These are phyloP conservation scores for Blastobotrys arbuscula DNA, from an alignment of 1,139 yeast species.

Conservation along the genomic window DNA sequence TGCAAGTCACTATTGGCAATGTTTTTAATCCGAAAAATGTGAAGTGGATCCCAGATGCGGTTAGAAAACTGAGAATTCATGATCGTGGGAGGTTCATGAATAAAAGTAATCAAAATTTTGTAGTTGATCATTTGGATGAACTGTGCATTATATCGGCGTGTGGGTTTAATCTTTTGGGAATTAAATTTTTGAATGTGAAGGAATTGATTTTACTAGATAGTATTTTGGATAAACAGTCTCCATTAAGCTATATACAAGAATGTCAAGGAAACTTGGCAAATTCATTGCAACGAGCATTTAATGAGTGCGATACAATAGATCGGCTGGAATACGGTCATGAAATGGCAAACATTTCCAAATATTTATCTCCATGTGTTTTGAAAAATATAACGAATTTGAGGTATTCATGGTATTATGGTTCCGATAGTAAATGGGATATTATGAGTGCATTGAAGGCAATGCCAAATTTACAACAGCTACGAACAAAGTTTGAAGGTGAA, in stretches of 20 bases:
- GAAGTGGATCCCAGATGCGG: slow-evolving; percentile 8
- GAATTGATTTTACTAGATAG: not conserved
- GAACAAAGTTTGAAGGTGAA: slow-evolving; percentile 1
- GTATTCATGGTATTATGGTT: slow-evolving; percentile 4
- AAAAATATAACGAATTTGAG: not conserved
- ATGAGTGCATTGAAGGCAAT: not conserved
- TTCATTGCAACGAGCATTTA: not conserved
- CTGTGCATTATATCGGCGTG: not conserved
- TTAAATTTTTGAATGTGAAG: slow-evolving; percentile 6
- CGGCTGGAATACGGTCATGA: slow-evolving; percentile 1
- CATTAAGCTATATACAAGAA: not conserved
- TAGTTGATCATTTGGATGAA: not conserved
- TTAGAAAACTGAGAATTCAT: slow-evolving; percentile 1
- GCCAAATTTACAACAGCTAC: not conserved
- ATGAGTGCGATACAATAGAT: not conserved
- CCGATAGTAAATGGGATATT: not conserved
- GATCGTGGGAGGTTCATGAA: not conserved
- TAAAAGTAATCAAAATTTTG: not conserved
- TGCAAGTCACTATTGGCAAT: not conserved
- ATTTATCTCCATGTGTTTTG: not conserved
- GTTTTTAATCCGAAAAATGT: slow-evolving; percentile 1
- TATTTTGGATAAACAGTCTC: not conserved
- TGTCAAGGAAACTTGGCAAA: not conserved
- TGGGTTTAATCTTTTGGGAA: slow-evolving; percentile 8
- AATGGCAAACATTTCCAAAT: not conserved